phyloP scores from a whole-genome alignment of 108 stramenopile genomes.

The Asterionellopsis glacialis region DNA sequence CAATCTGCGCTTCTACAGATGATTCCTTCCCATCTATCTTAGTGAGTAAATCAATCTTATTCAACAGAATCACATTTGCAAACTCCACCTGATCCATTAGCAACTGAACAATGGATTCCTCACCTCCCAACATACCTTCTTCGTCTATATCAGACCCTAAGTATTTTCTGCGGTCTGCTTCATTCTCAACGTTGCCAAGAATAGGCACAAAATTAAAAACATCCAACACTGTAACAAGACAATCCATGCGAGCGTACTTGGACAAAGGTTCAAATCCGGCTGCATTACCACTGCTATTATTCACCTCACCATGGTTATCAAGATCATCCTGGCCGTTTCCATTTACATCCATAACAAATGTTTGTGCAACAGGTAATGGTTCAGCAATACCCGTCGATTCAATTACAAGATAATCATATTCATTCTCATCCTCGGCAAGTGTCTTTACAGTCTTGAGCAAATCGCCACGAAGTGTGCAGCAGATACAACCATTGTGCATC shows the following conservation, averaged over 20 bases:
- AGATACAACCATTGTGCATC: slow-evolving; percentile 87
- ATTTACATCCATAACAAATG: slow-evolving; percentile 30
- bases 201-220: slow-evolving; percentile 49
- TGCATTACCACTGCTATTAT: slow-evolving; percentile 1
- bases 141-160: neutral
- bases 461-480: slow-evolving; percentile 90
- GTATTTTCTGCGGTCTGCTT: too few relatives aligned
- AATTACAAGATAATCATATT: slow-evolving; percentile 82
- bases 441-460: slow-evolving; percentile 54
- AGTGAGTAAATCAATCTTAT: slow-evolving; percentile 56
- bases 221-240: slow-evolving; percentile 85
- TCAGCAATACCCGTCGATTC: slow-evolving; percentile 87
- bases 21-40: neutral
- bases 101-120: slow-evolving; percentile 44
- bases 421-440: slow-evolving; percentile 22
- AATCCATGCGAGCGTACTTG: slow-evolving; percentile 45
- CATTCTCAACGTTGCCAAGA: neutral
- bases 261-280: neutral
- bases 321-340: slow-evolving; percentile 18
- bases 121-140: neutral
- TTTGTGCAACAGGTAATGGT: slow-evolving; percentile 62
- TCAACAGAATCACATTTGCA: slow-evolving; percentile 82
- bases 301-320: slow-evolving; percentile 1
- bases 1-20: too few relatives aligned
- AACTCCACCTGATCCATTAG: slow-evolving; percentile 85